phyloP scores from a whole-genome alignment of 2,329 filamentous ascomycete genomes.

The Phaeosphaeriaceae sp. region DNA sequence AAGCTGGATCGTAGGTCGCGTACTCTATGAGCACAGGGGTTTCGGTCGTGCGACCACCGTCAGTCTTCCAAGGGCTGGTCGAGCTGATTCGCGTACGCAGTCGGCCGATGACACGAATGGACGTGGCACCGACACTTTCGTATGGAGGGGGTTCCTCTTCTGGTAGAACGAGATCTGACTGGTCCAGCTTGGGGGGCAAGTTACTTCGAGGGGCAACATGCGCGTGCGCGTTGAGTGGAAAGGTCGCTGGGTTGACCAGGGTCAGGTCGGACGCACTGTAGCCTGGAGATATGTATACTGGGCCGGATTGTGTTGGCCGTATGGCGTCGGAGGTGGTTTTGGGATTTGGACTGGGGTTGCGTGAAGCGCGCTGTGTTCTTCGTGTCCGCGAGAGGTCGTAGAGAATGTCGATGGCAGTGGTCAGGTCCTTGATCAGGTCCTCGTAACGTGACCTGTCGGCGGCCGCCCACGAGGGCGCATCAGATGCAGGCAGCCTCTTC shows the following conservation, averaged over 20 bases:
- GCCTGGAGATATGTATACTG: slow-evolving; percentile 41
- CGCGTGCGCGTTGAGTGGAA: slow-evolving; percentile 30
- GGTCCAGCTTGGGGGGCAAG: slow-evolving; percentile 55
- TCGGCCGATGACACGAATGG: slow-evolving; percentile 56
- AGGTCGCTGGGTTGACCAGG: slow-evolving; percentile 52
- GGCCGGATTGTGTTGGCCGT: slow-evolving; percentile 20
- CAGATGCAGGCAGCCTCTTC: slow-evolving; percentile 44
- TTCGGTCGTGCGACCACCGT: slow-evolving; percentile 45
- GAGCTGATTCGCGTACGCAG: slow-evolving; percentile 46
- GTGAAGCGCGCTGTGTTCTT: slow-evolving; percentile 47
- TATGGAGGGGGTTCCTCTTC: slow-evolving; percentile 59
- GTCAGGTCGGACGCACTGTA: slow-evolving; percentile 54
- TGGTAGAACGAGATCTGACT: slow-evolving; percentile 52
- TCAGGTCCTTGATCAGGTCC: slow-evolving; percentile 77
- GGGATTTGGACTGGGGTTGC: slow-evolving; percentile 20
- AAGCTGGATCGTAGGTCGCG: slow-evolving; percentile 60
- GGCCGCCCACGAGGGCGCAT: slow-evolving; percentile 56
- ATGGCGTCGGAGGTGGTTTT: slow-evolving; percentile 30
- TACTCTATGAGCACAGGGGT: slow-evolving; percentile 75
- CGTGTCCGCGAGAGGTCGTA: slow-evolving; percentile 78
- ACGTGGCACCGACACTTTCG: slow-evolving; percentile 55
- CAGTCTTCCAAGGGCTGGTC: slow-evolving; percentile 49
- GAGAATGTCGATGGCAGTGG: slow-evolving; percentile 79
- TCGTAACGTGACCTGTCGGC: slow-evolving; percentile 78
- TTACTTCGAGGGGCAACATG: slow-evolving; percentile 25